Base-by-base conservation (phyloP, 1,139 yeast genomes). In the Suhomyces kunorum region DNA sequence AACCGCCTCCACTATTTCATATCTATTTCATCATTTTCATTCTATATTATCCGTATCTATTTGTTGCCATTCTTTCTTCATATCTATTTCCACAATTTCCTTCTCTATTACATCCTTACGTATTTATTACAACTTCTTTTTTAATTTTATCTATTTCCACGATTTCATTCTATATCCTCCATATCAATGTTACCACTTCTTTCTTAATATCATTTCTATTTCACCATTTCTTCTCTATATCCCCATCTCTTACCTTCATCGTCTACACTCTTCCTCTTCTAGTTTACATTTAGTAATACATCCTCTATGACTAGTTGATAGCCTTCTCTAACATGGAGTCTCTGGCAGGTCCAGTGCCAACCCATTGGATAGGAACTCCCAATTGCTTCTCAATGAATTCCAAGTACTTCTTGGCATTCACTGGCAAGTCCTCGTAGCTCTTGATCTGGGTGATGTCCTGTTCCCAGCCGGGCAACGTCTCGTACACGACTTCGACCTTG, bases 261-360 rank as follows among this genome's bases (percentile, higher is more conserved):
- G 5, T 11, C 25, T 33, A 33, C 36, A 17, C 6, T 13, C 13
- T 4, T 17, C 28, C 30, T 32, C 12, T 26, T 38, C 38, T 38
- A 38, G 28, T 30, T 30, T 38, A 26, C 36, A 31, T 36, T n/a
- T 24, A 30, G 6, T 13, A 19, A 26, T 31, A 27, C 28, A 22
- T n/a, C 19, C 12, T 28, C n/a, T 15, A 24, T 30, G 12, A 13
- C 34, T 35, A 32, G 24, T 23, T 33, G 31, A 55, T 31, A 23
- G 53, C 45, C 59, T 76, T 76, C 45, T 64, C 77, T 54, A 85
- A 71, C 94, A 85, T 85, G 26, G 86, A 79, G 43, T 81, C 95
- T 72, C 98, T 87, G 39, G 89, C 95, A 48, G 98, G 98, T 48
- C 99, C 99, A 44, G 96, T 94, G 61, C 99, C 99, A 49, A 92